Base-by-base conservation (phyloP, 2,329 filamentous ascomycete species). In the Epichloe coenophiala region DNA sequence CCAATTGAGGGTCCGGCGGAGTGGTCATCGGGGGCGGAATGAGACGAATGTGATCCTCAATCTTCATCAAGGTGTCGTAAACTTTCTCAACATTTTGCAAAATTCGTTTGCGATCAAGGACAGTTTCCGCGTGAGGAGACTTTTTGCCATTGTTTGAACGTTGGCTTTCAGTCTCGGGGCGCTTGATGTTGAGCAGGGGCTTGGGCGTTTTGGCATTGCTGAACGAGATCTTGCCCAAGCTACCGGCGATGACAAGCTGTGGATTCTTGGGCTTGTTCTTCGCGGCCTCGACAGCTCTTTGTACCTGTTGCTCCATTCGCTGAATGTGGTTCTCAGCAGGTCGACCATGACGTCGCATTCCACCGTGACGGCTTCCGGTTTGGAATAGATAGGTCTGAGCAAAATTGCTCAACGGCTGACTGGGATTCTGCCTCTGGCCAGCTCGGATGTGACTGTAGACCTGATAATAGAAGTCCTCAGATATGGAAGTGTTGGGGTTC, bases 181-280 rank as follows among this genome's bases (percentile, higher is more conserved):
- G 86, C 74, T 95, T 97, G 71, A 98, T 90, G 65, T 94, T 98
- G 47, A 98, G 81, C 51, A 97, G 74, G 15, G 91, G 89, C 67
- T 95, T 93, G 0, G 93, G 93, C 0, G 93, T 95, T 73, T 97
- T 98, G 45, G 93, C 88, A 61, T 98, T 98, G 74, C 91, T 96
- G 71, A 97, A 98, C 0, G 91, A 95, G 52, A 98, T 98, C 72
- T 97, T 98, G 57, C 93, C 93, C 47, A 98, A 71, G 62, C 89
- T 96, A 27, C 93, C 93, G 63, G 96, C 91, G 53, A 98, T 91
- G 19, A 97, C 90, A 8, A 98, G 76, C 65, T 96, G 90, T 62
- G 94, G 95, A 63, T 95, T 96, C 75, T 98, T 98, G 12, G 93
- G 93, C 68, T 95, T 91, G 53, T 89, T 88, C 72, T 97, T 98